These are phyloP conservation scores for Rhinocladiella mackenziei DNA, from an alignment of 2,329 filamentous ascomycete genomes.

Conservation along the genomic window DNA sequence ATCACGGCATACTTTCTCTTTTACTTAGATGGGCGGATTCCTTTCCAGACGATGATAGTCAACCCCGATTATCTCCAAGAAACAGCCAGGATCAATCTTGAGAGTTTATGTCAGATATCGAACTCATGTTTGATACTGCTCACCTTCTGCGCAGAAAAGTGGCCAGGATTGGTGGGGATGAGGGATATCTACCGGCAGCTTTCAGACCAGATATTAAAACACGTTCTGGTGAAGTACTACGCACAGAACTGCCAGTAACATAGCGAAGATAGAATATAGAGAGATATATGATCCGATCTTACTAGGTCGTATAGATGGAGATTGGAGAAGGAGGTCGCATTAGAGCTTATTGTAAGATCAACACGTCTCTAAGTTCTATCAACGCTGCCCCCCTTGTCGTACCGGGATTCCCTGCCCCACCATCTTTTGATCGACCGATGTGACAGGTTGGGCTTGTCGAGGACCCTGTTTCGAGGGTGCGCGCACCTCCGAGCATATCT, in stretches of 20 bases:
- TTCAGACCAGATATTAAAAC: constrained; percentile 3
- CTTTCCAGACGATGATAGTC: neutral
- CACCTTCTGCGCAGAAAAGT: constrained; percentile 12
- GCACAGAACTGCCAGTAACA: neutral
- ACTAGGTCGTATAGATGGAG: no score
- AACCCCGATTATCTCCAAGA: constrained; percentile 1
- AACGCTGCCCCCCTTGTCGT: no score
- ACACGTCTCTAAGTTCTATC: no score
- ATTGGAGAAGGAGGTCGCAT: no score
- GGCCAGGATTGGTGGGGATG: constrained; percentile 15
- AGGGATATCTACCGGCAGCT: constrained; percentile 9
- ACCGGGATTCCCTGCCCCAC: no score
- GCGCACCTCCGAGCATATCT: no score
- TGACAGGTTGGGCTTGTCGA: no score
- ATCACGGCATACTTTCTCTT: constrained; percentile 27
- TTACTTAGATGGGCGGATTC: constrained; percentile 19
- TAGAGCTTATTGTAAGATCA: no score
- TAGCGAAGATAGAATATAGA: no score
- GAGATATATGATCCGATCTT: no score
- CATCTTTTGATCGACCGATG: no score
- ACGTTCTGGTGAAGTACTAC: neutral
- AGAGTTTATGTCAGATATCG: constrained; percentile 10
- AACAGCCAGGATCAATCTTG: constrained; percentile 4
- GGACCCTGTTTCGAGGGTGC: no score
- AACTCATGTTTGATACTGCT: constrained; percentile 15